These are phyloP conservation scores for Brassica balearica DNA, from an alignment of 441 rosid species.

Conservation along the genomic window DNA sequence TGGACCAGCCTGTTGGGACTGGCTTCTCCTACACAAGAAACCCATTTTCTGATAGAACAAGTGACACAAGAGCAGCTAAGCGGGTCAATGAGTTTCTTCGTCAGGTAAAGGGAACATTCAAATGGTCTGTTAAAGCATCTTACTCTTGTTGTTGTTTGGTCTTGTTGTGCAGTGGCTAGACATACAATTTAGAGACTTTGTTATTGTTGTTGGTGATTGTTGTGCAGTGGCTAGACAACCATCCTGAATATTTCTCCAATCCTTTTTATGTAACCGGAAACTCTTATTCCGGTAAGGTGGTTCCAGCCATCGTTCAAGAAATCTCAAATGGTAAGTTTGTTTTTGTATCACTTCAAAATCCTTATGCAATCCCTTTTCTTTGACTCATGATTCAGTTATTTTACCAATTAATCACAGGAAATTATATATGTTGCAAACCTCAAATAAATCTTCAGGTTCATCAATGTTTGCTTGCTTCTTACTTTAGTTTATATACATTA, in stretches of 20 bases:
- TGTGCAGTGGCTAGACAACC: constrained; percentile 76
- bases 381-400: not conserved
- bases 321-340: constrained; percentile 41
- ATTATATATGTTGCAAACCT: constrained; percentile 35
- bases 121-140: not conserved
- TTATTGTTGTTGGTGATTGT: constrained; percentile 54
- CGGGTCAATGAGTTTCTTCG: constrained; percentile 53
- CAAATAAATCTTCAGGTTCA: constrained; percentile 41
- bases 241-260: constrained; percentile 57
- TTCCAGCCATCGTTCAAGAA: constrained; percentile 60
- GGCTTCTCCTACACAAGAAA: constrained; percentile 72
- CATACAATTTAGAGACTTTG: not conserved
- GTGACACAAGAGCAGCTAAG: constrained; percentile 50
- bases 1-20: constrained; percentile 73
- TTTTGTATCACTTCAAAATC: not conserved
- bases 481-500: not conserved
- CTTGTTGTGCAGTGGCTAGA: no score
- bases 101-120: constrained; percentile 48
- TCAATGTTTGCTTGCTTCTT: constrained; percentile 7
- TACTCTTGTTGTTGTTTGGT: constrained; percentile 36
- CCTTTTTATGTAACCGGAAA: constrained; percentile 68
- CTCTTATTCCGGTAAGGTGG: constrained; percentile 66
- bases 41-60: constrained; percentile 39
- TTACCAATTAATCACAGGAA: constrained; percentile 17
- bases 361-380: constrained; percentile 4